A percentile compares a stretch with the other conserved stretches of the same genome.
phyloP scores from a whole-genome alignment of 805 yeast genomes.

The Zygosaccharomyces lentus region DNA sequence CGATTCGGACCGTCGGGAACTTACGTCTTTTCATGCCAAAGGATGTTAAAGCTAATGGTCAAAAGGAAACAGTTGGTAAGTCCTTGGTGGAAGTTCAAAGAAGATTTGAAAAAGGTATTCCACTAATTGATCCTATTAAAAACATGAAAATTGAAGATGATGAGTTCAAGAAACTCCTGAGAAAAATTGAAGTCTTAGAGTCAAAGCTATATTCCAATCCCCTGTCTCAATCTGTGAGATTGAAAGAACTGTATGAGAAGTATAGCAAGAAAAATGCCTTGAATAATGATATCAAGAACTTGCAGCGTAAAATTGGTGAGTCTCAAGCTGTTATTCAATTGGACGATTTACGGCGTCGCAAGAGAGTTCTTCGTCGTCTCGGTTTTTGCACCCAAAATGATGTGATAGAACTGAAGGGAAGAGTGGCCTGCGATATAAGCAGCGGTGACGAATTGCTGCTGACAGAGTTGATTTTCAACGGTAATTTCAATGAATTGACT shows the following conservation, averaged over 20 bases:
- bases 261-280: constrained; percentile 63
- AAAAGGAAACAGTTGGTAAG: constrained; percentile 59
- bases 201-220: constrained; percentile 69
- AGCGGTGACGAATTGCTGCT: constrained; percentile 79
- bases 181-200: constrained; percentile 80
- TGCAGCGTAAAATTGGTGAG: constrained; percentile 65
- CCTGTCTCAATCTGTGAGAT: constrained; percentile 53
- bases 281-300: constrained; percentile 51
- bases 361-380: constrained; percentile 84
- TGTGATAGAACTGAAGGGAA: constrained; percentile 91
- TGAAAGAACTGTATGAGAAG: constrained; percentile 57
- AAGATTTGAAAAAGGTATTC: constrained; percentile 86
- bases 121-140: constrained; percentile 83
- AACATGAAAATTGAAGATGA: constrained; percentile 89
- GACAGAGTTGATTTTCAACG: constrained; percentile 92
- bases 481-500: constrained; percentile 82
- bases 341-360: constrained; percentile 89
- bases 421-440: constrained; percentile 95
- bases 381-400: constrained; percentile 86
- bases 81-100: constrained; percentile 75
- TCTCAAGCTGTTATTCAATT: constrained; percentile 90
- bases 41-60: constrained; percentile 58
- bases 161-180: constrained; percentile 64
- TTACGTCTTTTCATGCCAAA: constrained; percentile 77
- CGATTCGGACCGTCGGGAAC: constrained; percentile 71